Percentiles rank a stretch among this genome's conserved stretches.
Conservation (phyloP, 2,329 filamentous ascomycete species). For the Talaromyces sp. region DNA sequence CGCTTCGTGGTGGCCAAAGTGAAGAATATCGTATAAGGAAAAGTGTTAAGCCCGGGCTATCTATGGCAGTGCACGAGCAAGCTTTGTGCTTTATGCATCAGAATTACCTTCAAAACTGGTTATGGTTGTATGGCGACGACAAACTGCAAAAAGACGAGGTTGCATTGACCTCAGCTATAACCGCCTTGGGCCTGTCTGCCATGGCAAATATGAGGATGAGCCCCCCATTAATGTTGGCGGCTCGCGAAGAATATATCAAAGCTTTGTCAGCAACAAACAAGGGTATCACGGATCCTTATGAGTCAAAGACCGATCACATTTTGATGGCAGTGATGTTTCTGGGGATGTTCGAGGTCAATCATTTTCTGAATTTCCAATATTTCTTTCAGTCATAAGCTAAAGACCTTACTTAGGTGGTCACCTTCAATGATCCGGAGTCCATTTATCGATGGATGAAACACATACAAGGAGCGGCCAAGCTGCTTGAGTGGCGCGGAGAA, state of each 20-base stretch:
- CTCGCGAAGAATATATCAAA: conserved; percentile 17
- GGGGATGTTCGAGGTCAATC: conserved; percentile 18
- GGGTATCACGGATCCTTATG: background rate
- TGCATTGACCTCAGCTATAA: conserved; percentile 14
- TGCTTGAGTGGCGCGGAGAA: conserved; percentile 19
- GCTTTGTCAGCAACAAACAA: conserved; percentile 17
- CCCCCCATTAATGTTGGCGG: conserved; percentile 17
- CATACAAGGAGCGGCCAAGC: conserved; percentile 17
- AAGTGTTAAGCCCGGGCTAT: too few relatives aligned
- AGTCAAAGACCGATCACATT: conserved; percentile 17
- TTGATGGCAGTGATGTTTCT: conserved; percentile 19
- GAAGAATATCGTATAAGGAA: too few relatives aligned
- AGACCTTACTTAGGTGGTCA: conserved; percentile 4
- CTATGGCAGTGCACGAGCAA: conserved; percentile 8
- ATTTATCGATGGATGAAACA: conserved; percentile 20
- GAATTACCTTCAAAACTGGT: conserved; percentile 16
- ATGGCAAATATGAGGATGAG: conserved; percentile 18
- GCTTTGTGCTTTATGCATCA: conserved; percentile 14
- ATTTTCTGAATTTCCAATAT: background rate
- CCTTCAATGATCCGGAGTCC: conserved; percentile 16
- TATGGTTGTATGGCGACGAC: conserved; percentile 7
- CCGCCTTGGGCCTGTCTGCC: conserved; percentile 17
- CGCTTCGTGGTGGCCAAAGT: too few relatives aligned
- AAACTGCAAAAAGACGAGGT: background rate
- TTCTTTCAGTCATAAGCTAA: background rate